Percentiles rank a stretch among this genome's conserved stretches.
phyloP scores from a whole-genome alignment of 805 yeast species.

The Danielia reshetovae region DNA sequence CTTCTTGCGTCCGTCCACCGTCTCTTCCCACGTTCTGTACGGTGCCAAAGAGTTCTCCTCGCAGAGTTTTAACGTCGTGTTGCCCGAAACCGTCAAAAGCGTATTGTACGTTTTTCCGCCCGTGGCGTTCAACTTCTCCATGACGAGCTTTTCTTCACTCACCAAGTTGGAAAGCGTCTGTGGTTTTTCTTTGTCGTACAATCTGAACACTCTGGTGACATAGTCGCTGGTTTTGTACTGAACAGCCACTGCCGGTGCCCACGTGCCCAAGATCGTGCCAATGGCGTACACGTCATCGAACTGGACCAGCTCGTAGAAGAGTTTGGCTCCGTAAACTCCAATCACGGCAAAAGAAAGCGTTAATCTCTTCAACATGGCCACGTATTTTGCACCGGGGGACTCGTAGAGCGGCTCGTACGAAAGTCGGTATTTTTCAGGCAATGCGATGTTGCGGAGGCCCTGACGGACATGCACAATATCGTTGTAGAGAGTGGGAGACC shows the following conservation, averaged over 20 bases:
- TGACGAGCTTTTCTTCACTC: slow-evolving; percentile 57
- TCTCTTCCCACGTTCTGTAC: slow-evolving; percentile 37
- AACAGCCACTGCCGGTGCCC: slow-evolving; percentile 51
- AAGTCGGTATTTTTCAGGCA: slow-evolving; percentile 50
- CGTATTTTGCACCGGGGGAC: slow-evolving; percentile 59
- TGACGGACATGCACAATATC: slow-evolving; percentile 42
- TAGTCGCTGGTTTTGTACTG: slow-evolving; percentile 58
- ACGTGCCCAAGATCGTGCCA: slow-evolving; percentile 43
- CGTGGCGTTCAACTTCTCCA: slow-evolving; percentile 63
- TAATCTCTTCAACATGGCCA: slow-evolving; percentile 59
- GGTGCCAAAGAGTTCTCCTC: slow-evolving; percentile 23
- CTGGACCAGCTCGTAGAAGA: slow-evolving; percentile 51
- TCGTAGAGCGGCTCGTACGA: slow-evolving; percentile 62
- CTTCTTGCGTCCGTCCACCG: slow-evolving; percentile 29
- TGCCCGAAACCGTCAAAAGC: slow-evolving; percentile 44
- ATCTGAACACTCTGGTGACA: slow-evolving; percentile 66
- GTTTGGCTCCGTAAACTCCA: slow-evolving; percentile 61
- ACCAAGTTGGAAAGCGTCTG: slow-evolving; percentile 63
- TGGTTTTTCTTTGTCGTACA: slow-evolving; percentile 58
- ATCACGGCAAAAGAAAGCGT: slow-evolving; percentile 57
- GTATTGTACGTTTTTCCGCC: slow-evolving; percentile 67
- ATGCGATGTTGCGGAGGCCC: slow-evolving; percentile 35
- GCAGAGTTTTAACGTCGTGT: slow-evolving; percentile 33
- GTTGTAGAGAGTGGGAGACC: slow-evolving; percentile 42
- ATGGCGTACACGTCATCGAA: slow-evolving; percentile 47